Base-by-base conservation (phyloP, 2,329 filamentous ascomycete species). In the Exophiala dermatitidis region DNA sequence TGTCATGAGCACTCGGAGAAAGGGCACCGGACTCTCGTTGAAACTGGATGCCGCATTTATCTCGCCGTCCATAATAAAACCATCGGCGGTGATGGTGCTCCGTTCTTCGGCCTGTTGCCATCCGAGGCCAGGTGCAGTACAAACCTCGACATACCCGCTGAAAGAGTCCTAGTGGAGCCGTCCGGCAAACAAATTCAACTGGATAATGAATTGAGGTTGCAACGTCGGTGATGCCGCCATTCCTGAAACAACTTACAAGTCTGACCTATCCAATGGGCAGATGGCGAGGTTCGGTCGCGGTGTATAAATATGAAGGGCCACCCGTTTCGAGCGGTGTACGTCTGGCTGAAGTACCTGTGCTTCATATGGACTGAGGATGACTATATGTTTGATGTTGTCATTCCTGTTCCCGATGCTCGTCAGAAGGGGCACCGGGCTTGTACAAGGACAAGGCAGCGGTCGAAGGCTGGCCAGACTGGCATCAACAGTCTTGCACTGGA, bases 131-230 rank as follows among this genome's bases (percentile, higher is more conserved):
- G 47, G 50, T 12, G 30, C 38, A 19, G 31, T 47, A 28, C 50
- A 52, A 9, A 47, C 33, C 66, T 68, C 9, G 62, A 66, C 32
- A 48, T 88, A 89, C 48, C 85, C 77, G 0, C 68, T 53, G 41
- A 73, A 78, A 0, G 71, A 74, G 0, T 64, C 65, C 5, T 88
- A 70, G 59, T 88, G 88, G 0, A 88, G 71, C 51, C 85, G 82
- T 0, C 85, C 85, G 0, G 85, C 72, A 51, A 89, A 88, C 0
- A 88, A 67, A 42, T 85, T 84, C 0, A 88, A 72, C 51, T 79
- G 72, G 0, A 72, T 67, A 0, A 69, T 64, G 8, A 5, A n/a
- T 4, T 38, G 5, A n/a, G 10, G 5, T n/a, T 7, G 36, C 3
- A n/a, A n/a, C 3, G 10, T 38, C 36, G 36, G 36, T 60, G 56